Evolutionary conservation across 2,329 filamentous ascomycete species (phyloP).

Genomic region (Emmonsiellopsis sp.): DNA sequence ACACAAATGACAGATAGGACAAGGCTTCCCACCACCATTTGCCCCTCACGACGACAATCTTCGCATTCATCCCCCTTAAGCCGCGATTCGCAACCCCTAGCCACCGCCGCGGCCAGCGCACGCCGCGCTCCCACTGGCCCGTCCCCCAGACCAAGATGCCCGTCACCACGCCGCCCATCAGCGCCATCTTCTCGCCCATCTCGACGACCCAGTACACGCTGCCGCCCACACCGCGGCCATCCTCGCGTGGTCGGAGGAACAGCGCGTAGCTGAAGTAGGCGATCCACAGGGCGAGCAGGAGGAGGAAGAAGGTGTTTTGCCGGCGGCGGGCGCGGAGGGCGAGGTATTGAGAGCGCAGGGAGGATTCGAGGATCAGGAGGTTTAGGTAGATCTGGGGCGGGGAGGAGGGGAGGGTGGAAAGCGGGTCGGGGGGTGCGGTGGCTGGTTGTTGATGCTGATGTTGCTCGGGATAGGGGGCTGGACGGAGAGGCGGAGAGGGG

Average conservation of each 20-base stretch:
- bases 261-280: constrained; percentile 78
- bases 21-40: constrained; percentile 71
- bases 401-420: constrained; percentile 74
- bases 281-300: constrained; percentile 71
- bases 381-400: constrained; percentile 97
- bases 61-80: constrained; percentile 86
- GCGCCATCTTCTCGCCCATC: constrained; percentile 77
- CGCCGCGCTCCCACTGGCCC: constrained; percentile 90
- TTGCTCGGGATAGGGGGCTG: background rate
- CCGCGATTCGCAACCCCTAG: constrained; percentile 82
- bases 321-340: constrained; percentile 77
- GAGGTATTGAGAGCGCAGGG: constrained; percentile 84
- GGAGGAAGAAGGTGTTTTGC: constrained; percentile 86
- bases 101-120: constrained; percentile 90
- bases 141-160: constrained; percentile 84
- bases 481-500: constrained; percentile 22
- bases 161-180: constrained; percentile 84
- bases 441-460: constrained; percentile 9
- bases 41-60: constrained; percentile 79
- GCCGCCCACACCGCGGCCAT: constrained; percentile 82
- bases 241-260: constrained; percentile 91
- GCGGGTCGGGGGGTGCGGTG: constrained; percentile 50
- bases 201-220: constrained; percentile 96
- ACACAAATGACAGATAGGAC: constrained; percentile 63
- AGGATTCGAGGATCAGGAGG: constrained; percentile 90